Evolutionary conservation across 2,329 filamentous ascomycete species (phyloP), one percentile per base, ranked within the genome.

Genomic region (Coleophoma cylindrospora): DNA sequence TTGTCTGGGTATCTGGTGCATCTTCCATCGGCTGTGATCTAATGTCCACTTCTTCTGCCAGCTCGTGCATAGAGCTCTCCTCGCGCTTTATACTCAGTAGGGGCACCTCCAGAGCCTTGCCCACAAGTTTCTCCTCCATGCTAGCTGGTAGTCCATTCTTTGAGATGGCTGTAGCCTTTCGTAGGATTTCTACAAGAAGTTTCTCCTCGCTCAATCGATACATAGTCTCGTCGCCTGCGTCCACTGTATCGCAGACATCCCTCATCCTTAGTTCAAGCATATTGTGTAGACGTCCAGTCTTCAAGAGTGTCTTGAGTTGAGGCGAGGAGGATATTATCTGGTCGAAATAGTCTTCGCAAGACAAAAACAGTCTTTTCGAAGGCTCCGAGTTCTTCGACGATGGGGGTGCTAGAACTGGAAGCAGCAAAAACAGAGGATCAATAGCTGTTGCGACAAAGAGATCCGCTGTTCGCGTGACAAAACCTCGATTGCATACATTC

Each of bases 61-160:
- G 46, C 52, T 64, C 58, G 53, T 49, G 58, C 56, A 48, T 57
- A 6, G 52, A 57, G 62, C 65, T 74, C 37, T 80, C 73, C 50
- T 83, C 77, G 43, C 81, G 76, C 61, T 77, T 84, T 38, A 91
- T 74, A 33, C 81, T 81, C 58, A 89, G 72, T 40, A 95, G 73
- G 0, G 94, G 92, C 4, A 84, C 79, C 58, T 94, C 87, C 5
- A 99, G 73, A 2, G 80, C 79, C 61, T 86, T 86, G 47, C 76
- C 80, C 9, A 99, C 82, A 59, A 96, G 95, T 40, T 81, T 85
- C 43, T 94, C 87, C 64, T 96, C 92, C 76, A 99, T 79, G 59
- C 86, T 95, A 7, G 74, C 70, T 2, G 94, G 91, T 10, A 97
- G 70, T 0, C 83, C 81, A 1, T 70, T 72, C 4, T 71, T 68